These are phyloP conservation scores for Hippophae tibetana DNA, from an alignment of 306 rosid genomes.

Conservation along the genomic window DNA sequence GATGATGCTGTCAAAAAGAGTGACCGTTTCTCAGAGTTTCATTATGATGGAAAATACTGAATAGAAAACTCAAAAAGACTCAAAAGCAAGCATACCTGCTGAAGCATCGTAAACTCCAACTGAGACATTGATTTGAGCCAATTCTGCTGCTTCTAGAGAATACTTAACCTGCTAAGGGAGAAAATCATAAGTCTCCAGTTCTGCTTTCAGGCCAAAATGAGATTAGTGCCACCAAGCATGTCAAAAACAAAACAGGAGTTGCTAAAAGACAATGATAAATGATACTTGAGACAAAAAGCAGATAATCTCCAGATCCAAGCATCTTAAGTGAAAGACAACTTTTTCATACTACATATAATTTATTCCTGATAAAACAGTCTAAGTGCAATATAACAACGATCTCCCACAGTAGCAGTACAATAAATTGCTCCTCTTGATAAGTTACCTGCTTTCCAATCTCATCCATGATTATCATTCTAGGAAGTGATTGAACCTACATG, in stretches of 20 bases:
- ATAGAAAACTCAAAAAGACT: background rate
- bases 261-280: too few species aligned
- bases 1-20: conserved; percentile 63
- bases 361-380: background rate
- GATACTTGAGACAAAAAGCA: too few species aligned
- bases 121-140: conserved; percentile 74
- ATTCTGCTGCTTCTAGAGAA: conserved; percentile 81
- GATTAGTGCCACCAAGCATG: background rate
- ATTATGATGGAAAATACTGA: background rate
- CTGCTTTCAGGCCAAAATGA: conserved; percentile 11
- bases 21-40: conserved; percentile 18
- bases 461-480: conserved; percentile 95
- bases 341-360: too few species aligned
- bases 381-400: too few species aligned
- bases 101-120: conserved; percentile 63
- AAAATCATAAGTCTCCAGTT: conserved; percentile 3
- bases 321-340: too few species aligned
- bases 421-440: background rate
- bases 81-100: conserved; percentile 47
- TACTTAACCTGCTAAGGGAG: conserved; percentile 59
- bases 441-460: conserved; percentile 96
- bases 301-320: too few species aligned
- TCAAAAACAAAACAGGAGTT: too few species aligned
- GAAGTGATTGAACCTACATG: conserved; percentile 84
- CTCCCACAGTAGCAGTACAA: background rate